Conservation (phyloP, 2,329 filamentous ascomycete species). For the Pochonia chlamydosporia region DNA sequence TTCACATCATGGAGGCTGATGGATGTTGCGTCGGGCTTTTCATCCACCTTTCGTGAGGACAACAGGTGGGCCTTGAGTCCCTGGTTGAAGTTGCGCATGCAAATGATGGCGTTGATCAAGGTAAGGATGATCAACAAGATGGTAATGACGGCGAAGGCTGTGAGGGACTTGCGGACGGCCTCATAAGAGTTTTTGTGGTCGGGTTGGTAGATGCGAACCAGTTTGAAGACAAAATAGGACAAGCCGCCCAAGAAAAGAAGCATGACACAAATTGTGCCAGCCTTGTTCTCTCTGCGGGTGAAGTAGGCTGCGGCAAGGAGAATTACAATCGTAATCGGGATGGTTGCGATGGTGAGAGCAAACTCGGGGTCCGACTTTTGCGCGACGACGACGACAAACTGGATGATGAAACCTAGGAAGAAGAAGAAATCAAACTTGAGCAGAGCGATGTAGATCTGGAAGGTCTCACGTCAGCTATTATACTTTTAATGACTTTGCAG, state of each 20-base stretch:
- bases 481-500: no score
- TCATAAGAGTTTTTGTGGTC: slow-evolving; percentile 56
- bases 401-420: slow-evolving; percentile 96
- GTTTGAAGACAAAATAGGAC: slow-evolving; percentile 96
- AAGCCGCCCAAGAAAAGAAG: slow-evolving; percentile 83
- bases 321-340: slow-evolving; percentile 86
- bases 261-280: slow-evolving; percentile 74
- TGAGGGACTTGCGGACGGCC: slow-evolving; percentile 78
- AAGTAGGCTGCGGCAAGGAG: slow-evolving; percentile 80
- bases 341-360: slow-evolving; percentile 78
- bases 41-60: slow-evolving; percentile 41
- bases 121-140: slow-evolving; percentile 84
- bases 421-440: slow-evolving; percentile 99
- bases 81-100: slow-evolving; percentile 83
- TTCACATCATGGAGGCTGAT: slow-evolving; percentile 54
- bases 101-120: slow-evolving; percentile 79
- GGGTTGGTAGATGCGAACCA: slow-evolving; percentile 86
- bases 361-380: slow-evolving; percentile 67
- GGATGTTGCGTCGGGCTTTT: slow-evolving; percentile 51
- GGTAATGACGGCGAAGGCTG: slow-evolving; percentile 89
- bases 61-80: slow-evolving; percentile 84
- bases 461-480: background rate
- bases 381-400: slow-evolving; percentile 90
- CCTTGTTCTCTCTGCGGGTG: slow-evolving; percentile 73
- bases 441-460: slow-evolving; percentile 90